Conservation (phyloP, 345 rosid genomes). For the Ailanthus altissimus region DNA sequence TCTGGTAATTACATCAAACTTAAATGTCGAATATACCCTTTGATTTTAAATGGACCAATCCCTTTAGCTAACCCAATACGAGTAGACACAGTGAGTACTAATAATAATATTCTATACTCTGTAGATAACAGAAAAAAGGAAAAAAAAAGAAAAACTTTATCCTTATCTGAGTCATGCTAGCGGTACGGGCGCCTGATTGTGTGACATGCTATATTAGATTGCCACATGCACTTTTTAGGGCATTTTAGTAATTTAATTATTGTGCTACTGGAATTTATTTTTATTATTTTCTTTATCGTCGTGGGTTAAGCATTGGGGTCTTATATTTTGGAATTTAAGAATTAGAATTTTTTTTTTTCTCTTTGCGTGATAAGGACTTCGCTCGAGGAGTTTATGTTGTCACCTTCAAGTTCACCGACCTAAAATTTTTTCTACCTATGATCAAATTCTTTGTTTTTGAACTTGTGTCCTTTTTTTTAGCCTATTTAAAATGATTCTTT, state of each 20-base stretch:
- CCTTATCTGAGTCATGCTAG: background rate
- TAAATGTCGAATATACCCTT: conserved; percentile 22
- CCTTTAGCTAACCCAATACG: background rate
- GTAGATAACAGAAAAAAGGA: background rate
- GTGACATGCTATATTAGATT: background rate
- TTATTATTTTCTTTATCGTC: background rate
- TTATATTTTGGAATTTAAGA: background rate
- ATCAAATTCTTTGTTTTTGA: background rate
- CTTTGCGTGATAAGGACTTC: background rate
- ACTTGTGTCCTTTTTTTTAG: background rate
- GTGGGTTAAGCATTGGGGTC: background rate
- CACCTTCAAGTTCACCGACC: background rate
- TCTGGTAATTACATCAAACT: conserved; percentile 45
- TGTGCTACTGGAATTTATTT: background rate
- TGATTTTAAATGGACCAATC: too few relatives aligned
- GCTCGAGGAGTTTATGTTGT: background rate
- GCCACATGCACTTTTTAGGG: conserved; percentile 10
- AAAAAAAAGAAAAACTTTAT: background rate
- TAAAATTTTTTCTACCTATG: background rate
- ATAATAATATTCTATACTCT: background rate
- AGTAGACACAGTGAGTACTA: too few relatives aligned
- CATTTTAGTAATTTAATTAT: background rate
- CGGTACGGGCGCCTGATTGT: background rate
- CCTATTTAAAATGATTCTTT: background rate
- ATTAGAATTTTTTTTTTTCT: background rate